Conservation (phyloP, 306 rosid species). For the Malus sieversii region DNA sequence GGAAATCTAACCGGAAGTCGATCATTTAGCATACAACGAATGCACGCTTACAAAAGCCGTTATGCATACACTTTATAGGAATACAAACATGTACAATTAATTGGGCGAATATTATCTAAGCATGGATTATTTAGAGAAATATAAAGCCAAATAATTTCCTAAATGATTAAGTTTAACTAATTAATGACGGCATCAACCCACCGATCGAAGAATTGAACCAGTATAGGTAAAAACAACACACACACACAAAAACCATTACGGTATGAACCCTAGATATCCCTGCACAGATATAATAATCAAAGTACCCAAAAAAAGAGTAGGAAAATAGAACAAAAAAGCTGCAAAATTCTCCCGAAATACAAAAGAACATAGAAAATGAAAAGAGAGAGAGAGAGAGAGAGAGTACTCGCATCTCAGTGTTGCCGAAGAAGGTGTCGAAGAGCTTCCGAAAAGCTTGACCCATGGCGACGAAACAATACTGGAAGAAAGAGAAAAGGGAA, state of each 20-base stretch:
- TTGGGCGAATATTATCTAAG: not conserved
- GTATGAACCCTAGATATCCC: constrained; percentile 7
- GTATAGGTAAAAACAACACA: not conserved
- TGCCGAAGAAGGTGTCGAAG: constrained; percentile 59
- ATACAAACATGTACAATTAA: not conserved
- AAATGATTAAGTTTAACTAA: not conserved
- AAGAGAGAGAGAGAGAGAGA: not conserved
- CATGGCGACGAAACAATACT: constrained; percentile 13
- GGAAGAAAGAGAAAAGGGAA: not conserved
- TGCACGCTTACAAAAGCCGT: not conserved
- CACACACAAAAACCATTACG: not conserved
- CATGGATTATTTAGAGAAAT: not conserved
- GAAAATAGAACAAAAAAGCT: not conserved
- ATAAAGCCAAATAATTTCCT: not conserved
- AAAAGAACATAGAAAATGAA: not conserved
- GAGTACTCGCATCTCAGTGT: constrained; percentile 55
- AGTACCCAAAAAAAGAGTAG: not conserved
- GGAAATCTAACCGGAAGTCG: not conserved
- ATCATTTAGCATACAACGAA: not conserved
- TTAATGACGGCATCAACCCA: not conserved
- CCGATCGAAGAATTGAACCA: not conserved
- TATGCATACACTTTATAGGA: not conserved
- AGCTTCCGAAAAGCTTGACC: constrained; percentile 64
- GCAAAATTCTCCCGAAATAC: not conserved
- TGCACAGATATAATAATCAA: not conserved